Conservation (phyloP, 2,329 filamentous ascomycete species). For the Cordyceps javanica region DNA sequence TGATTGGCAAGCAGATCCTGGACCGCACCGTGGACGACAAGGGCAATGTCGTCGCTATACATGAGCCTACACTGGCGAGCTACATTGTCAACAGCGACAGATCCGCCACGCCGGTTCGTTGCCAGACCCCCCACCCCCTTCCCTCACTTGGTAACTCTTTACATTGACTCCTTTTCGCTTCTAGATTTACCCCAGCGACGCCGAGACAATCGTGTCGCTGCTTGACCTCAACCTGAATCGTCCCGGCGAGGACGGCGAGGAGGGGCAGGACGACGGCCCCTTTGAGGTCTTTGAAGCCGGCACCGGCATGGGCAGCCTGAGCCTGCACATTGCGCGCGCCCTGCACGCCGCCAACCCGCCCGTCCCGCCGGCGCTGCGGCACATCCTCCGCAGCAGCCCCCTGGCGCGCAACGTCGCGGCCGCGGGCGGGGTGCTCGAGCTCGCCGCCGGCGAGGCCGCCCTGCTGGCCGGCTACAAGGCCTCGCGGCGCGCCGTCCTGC, state of each 20-base stretch:
- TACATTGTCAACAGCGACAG: constrained; percentile 64
- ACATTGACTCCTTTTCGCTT: background rate
- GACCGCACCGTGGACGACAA: constrained; percentile 51
- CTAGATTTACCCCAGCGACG: constrained; percentile 62
- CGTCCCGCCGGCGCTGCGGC: constrained; percentile 22
- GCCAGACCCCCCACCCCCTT: background rate
- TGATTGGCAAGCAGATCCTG: constrained; percentile 58
- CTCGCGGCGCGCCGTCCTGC: constrained; percentile 62
- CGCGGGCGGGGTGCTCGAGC: constrained; percentile 19
- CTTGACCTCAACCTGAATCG: constrained; percentile 63
- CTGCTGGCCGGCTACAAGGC: constrained; percentile 39
- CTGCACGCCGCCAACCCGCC: constrained; percentile 66
- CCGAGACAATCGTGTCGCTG: constrained; percentile 66
- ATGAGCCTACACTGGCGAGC: constrained; percentile 63
- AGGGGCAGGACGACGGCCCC: constrained; percentile 27
- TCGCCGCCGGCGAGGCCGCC: constrained; percentile 17
- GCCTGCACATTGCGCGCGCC: constrained; percentile 67
- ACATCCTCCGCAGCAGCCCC: constrained; percentile 21
- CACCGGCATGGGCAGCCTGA: constrained; percentile 77
- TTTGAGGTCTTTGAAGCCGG: constrained; percentile 79
- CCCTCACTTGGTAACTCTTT: background rate
- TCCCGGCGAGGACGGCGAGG: constrained; percentile 27
- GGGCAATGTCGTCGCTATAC: constrained; percentile 47
- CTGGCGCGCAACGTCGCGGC: constrained; percentile 16
- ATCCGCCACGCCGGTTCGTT: constrained; percentile 59